Conservation (phyloP, 768 basidiomycete genomes). For the Xerocomus brunneocitrinus region DNA sequence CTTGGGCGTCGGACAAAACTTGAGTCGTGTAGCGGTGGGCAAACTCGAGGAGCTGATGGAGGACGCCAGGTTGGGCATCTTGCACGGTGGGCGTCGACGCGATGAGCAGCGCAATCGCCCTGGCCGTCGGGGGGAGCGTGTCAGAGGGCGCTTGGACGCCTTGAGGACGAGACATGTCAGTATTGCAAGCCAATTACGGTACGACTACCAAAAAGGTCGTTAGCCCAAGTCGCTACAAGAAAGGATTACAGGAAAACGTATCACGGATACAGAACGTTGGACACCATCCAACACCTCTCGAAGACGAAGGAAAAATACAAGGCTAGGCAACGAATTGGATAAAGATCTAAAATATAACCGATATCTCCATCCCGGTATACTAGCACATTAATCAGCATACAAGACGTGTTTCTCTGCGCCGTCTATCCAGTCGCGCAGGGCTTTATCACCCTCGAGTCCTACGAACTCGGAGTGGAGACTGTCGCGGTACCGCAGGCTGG, state of each 20-base stretch:
- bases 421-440: conserved; percentile 70
- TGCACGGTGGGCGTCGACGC: conserved; percentile 81
- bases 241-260: conserved; percentile 11
- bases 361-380: conserved; percentile 8
- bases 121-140: conserved; percentile 78
- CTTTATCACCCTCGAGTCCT: conserved; percentile 57
- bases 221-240: not conserved
- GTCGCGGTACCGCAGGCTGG: conserved; percentile 68
- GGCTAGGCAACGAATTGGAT: conserved; percentile 16
- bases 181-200: not conserved
- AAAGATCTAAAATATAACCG: conserved; percentile 29
- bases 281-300: not conserved
- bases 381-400: conserved; percentile 57
- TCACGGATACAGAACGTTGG: not conserved
- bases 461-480: conserved; percentile 62
- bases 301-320: conserved; percentile 6
- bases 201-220: not conserved
- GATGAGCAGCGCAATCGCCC: conserved; percentile 77
- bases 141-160: conserved; percentile 40
- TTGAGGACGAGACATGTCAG: conserved; percentile 39
- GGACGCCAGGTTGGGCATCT: conserved; percentile 80
- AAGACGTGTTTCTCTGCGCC: conserved; percentile 78
- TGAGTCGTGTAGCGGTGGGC: conserved; percentile 81
- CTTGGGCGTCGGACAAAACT: conserved; percentile 77
- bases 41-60: conserved; percentile 85